Base-by-base conservation (phyloP, 345 rosid species). In the Erodium maritimum region DNA sequence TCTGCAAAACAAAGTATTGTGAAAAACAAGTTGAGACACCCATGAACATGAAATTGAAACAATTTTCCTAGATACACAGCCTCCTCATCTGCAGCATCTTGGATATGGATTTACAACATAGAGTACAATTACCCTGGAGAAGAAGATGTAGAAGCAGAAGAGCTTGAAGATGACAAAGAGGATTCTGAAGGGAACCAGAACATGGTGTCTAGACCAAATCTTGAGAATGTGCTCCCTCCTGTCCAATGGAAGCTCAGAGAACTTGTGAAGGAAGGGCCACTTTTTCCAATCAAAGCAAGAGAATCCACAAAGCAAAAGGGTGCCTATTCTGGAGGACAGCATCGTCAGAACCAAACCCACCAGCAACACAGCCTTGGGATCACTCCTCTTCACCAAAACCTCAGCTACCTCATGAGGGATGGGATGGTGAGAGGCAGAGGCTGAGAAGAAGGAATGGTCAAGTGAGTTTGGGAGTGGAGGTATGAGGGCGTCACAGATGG, bases 341-440 rank as follows among this genome's bases (percentile, higher is more conserved):
- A 81, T 8, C 65, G 37, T 75, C 71, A 87, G 29, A 53, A 73
- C 71, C 46, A 79, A 42, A 54, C 67, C 70, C 61, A 76, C 75
- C 17, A 80, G 2, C 11, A 64, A 61, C 61, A 83, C 67, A 19
- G 73, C 85, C 58, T 64, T 61, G 50, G 70, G 58, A 29, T 57
- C 14, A 17, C 75, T 76, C 67, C 78, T 74, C 61, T 64, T 73
- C 59, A 58, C 86, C 55, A 87, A n/a, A 16, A 73, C 33, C 42
- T 83, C 88, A 3, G 94, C 97, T 14, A 85, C 85, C 97, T 87
- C 84, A 21, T 87, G 79, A 37, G 90, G 74, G 51, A 87, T 19
- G 14, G 88, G 86, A 11, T 76, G 71, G 11, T 79, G 73, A 70
- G 88, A 71, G 21, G 71, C 90, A 56, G 93, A 84, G 59, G 74